These are phyloP conservation scores for Lathyrus sativus DNA, from an alignment of 306 rosid species.

Conservation along the genomic window DNA sequence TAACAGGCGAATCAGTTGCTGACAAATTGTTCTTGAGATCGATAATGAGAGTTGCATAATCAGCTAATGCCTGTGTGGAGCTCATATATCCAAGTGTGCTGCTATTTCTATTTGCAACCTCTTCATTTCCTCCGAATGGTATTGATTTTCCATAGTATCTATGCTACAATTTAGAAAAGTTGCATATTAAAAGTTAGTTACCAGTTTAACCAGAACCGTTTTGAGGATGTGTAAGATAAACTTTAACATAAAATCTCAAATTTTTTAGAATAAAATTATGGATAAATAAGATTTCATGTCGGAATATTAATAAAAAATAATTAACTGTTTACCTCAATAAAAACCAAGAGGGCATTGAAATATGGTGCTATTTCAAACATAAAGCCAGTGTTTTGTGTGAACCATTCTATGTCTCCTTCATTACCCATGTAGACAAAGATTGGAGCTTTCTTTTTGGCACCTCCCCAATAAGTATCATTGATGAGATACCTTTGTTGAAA, in stretches of 20 bases:
- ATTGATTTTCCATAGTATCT: slow-evolving; percentile 85
- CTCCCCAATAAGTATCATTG: slow-evolving; percentile 82
- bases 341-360: slow-evolving; percentile 81
- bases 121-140: slow-evolving; percentile 69
- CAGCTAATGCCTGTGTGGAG: slow-evolving; percentile 83
- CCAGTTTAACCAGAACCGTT: no score
- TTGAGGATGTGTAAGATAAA: no score
- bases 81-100: slow-evolving; percentile 72
- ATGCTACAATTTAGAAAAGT: slow-evolving; percentile 51
- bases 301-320: no score
- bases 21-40: slow-evolving; percentile 68
- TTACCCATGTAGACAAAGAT: slow-evolving; percentile 93
- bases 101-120: slow-evolving; percentile 54
- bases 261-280: no score
- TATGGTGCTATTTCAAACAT: slow-evolving; percentile 65
- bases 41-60: slow-evolving; percentile 72
- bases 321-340: slow-evolving; percentile 64
- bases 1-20: slow-evolving; percentile 69
- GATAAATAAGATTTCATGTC: no score
- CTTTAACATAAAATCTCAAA: no score
- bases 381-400: slow-evolving; percentile 80
- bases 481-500: slow-evolving; percentile 84
- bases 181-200: no score
- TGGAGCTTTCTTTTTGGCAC: slow-evolving; percentile 68
- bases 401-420: slow-evolving; percentile 86